Evolutionary conservation across 306 rosid genomes (phyloP).

Genomic region (Hylodesmum podocarpum): DNA sequence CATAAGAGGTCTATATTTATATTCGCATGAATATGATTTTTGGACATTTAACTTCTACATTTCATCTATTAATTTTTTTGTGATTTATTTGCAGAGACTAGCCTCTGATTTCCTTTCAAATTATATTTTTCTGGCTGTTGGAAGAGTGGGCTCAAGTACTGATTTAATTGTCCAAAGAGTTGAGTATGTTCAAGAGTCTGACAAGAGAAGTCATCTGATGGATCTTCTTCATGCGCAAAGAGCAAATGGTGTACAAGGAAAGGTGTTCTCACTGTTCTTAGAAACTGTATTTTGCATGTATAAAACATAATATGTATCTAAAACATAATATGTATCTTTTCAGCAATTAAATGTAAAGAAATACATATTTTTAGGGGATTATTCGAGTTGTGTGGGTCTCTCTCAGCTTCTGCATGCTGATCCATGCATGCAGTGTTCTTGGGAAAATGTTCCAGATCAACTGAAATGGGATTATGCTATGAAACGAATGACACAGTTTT

Average conservation of each 20-base stretch:
- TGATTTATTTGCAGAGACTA: conserved; percentile 63
- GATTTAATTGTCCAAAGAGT: conserved; percentile 82
- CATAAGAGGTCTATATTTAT: background rate
- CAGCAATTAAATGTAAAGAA: background rate
- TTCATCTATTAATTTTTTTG: conserved; percentile 10
- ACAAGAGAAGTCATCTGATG: conserved; percentile 88
- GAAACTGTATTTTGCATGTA: too few relatives aligned
- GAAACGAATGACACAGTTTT: background rate
- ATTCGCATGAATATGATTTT: conserved; percentile 7
- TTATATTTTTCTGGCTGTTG: conserved; percentile 78
- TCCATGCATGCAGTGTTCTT: background rate
- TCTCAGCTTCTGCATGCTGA: too few relatives aligned
- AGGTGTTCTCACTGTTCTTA: conserved; percentile 58
- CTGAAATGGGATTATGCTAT: background rate
- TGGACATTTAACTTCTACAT: background rate
- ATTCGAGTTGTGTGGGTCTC: background rate
- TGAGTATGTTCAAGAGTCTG: conserved; percentile 78
- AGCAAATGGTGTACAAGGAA: conserved; percentile 68
- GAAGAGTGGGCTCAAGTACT: conserved; percentile 92
- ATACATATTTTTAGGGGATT: background rate
- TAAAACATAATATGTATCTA: too few relatives aligned
- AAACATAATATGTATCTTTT: too few relatives aligned
- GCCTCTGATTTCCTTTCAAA: conserved; percentile 78
- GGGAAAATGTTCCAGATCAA: background rate
- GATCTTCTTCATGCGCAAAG: conserved; percentile 90